Conservation (phyloP, 75 land plant genomes). For the Selaginella tamariscina region DNA sequence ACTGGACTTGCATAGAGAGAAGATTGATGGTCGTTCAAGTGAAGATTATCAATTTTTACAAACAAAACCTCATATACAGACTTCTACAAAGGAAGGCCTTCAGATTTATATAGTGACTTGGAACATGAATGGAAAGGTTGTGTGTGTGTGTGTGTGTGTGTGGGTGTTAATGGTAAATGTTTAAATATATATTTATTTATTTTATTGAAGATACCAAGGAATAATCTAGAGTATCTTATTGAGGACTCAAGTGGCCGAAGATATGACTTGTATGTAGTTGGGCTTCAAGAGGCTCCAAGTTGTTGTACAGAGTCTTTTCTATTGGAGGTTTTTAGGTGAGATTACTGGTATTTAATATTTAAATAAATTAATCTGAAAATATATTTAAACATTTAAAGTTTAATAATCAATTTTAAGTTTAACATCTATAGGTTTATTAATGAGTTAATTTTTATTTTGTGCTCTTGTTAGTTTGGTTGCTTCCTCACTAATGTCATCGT, state of each 20-base stretch:
- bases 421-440: neutral
- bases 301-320: constrained; percentile 23
- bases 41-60: too few species aligned
- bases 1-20: too few species aligned
- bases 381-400: too few species aligned
- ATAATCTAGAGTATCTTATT: neutral
- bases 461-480: constrained; percentile 59
- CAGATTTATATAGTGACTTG: constrained; percentile 55
- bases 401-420: too few species aligned
- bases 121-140: constrained; percentile 95
- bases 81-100: constrained; percentile 1
- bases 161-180: neutral
- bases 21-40: neutral
- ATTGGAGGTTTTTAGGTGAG: constrained; percentile 27
- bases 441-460: neutral
- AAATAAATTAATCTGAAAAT: neutral
- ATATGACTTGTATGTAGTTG: constrained; percentile 54
- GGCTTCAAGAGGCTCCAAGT: constrained; percentile 66
- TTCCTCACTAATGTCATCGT: constrained; percentile 49
- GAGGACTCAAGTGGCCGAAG: constrained; percentile 17
- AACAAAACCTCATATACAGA: neutral
- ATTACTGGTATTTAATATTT: constrained; percentile 32
- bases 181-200: neutral
- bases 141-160: too few species aligned
- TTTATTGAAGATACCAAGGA: neutral